Evolutionary conservation across 2,329 filamentous ascomycete genomes (phyloP).

Genomic region (Fusarium equiseti): DNA sequence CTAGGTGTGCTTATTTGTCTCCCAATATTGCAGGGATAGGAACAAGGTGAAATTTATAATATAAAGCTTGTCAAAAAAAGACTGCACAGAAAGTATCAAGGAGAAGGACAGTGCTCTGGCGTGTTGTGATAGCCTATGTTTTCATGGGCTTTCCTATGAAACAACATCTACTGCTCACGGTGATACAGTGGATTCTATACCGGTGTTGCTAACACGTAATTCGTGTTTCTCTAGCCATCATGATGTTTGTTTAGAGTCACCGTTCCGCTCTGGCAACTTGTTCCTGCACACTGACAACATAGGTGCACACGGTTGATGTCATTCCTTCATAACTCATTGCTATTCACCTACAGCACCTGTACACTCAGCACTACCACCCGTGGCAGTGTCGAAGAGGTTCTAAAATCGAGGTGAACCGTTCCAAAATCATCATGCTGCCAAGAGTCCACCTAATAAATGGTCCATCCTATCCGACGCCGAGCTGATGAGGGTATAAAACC

Average conservation of each 20-base stretch:
- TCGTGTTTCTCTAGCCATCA: neutral
- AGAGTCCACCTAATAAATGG: constrained; percentile 9
- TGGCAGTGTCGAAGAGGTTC: neutral
- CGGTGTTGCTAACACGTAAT: neutral
- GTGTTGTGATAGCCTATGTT: neutral
- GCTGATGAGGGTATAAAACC: constrained; percentile 37
- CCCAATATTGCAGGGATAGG: neutral
- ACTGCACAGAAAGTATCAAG: neutral
- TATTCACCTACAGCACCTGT: neutral
- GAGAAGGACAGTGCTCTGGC: neutral
- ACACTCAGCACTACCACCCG: neutral
- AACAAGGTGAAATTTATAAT: constrained; percentile 1
- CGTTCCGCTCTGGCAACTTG: neutral
- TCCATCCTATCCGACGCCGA: constrained; percentile 23
- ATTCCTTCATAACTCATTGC: constrained; percentile 22
- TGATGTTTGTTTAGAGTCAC: neutral
- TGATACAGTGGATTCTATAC: neutral
- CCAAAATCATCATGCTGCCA: neutral
- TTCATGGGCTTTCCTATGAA: no score
- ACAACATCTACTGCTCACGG: neutral
- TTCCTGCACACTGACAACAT: neutral
- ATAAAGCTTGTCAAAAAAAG: neutral
- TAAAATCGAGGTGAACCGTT: neutral
- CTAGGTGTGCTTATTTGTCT: neutral
- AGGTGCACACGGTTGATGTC: neutral